Conservation (phyloP, 306 rosid genomes). For the Castanea mollissima region DNA sequence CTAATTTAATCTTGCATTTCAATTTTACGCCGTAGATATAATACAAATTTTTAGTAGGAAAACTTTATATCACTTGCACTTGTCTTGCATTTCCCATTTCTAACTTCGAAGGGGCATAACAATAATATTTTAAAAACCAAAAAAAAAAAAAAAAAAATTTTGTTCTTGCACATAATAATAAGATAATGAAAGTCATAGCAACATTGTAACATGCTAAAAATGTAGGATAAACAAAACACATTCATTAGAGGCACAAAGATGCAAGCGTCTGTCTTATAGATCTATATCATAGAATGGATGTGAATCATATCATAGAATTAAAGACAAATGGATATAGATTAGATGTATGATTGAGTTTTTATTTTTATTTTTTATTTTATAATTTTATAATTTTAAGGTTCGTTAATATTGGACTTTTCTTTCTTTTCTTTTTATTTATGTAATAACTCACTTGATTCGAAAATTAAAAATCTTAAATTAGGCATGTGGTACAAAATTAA, state of each 20-base stretch:
- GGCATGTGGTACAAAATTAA: too few relatives aligned
- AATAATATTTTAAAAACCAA: not conserved
- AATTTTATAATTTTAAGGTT: too few relatives aligned
- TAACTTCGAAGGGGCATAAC: not conserved
- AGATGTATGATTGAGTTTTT: too few relatives aligned
- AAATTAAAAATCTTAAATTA: too few relatives aligned
- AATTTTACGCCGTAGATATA: too few relatives aligned
- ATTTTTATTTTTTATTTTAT: too few relatives aligned
- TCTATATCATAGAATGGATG: not conserved
- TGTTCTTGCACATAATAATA: not conserved
- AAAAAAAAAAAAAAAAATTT: not conserved
- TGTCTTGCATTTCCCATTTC: not conserved
- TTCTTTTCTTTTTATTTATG: too few relatives aligned
- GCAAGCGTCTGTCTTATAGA: constrained; percentile 2
- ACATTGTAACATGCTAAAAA: not conserved
- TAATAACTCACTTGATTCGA: too few relatives aligned
- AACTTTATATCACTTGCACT: not conserved
- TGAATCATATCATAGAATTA: not conserved
- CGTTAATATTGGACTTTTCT: too few relatives aligned
- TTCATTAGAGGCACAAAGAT: not conserved
- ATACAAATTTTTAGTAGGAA: not conserved
- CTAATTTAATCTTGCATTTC: too few relatives aligned
- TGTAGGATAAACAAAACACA: not conserved
- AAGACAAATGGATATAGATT: constrained; percentile 1
- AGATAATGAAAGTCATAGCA: not conserved